These are phyloP conservation scores for Xylaria scruposa DNA, from an alignment of 495 filamentous ascomycete genomes.

Conservation along the genomic window DNA sequence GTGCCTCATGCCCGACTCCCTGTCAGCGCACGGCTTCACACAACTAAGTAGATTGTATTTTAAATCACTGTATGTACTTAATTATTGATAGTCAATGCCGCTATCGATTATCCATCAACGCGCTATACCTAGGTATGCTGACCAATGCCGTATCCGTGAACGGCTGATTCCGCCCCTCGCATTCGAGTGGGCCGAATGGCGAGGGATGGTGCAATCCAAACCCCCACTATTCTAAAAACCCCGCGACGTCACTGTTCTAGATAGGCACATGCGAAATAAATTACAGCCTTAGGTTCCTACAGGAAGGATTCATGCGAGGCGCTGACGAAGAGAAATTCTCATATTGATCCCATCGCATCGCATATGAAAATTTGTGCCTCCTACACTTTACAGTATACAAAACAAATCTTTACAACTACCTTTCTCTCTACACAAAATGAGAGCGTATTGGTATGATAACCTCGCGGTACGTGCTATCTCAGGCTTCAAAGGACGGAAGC, in stretches of 20 bases:
- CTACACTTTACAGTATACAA: background rate
- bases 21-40: background rate
- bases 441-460: slow-evolving; percentile 85
- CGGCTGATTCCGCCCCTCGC: background rate
- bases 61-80: background rate
- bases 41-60: background rate
- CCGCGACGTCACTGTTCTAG: slow-evolving; percentile 27
- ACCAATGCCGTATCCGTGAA: slow-evolving; percentile 3
- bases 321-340: background rate
- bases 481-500: background rate
- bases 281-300: background rate
- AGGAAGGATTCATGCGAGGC: background rate
- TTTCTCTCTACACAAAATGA: slow-evolving; percentile 72
- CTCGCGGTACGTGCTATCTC: slow-evolving; percentile 62
- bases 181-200: background rate
- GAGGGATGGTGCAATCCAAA: slow-evolving; percentile 18
- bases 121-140: slow-evolving; percentile 1
- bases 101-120: background rate
- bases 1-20: background rate
- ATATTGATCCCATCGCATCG: background rate
- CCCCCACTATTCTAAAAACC: slow-evolving; percentile 28
- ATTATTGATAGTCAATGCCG: background rate
- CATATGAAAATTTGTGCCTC: background rate
- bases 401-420: too few relatives aligned
- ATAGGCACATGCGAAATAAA: background rate